Percentiles rank a stretch among this genome's conserved stretches.
phyloP scores from a whole-genome alignment of 2,329 filamentous ascomycete species.

The Ophiostoma piceae region DNA sequence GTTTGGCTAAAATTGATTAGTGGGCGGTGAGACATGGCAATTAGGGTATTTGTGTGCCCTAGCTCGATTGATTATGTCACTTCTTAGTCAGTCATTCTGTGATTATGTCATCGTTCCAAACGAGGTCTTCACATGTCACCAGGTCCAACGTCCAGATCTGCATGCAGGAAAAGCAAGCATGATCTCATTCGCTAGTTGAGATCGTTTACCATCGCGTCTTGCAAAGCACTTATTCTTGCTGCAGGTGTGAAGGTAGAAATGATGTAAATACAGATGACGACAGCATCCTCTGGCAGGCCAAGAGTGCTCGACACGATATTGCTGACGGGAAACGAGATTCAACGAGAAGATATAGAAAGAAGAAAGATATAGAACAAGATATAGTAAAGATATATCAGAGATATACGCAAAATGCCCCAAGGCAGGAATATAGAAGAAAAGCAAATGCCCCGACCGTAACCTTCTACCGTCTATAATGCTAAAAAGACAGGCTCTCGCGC shows the following conservation, averaged over 20 bases:
- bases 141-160: neutral
- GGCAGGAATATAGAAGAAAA: neutral
- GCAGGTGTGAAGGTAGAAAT: too few relatives aligned
- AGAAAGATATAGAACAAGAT: neutral
- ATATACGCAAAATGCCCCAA: neutral
- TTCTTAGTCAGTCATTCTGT: neutral
- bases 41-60: conserved; percentile 37
- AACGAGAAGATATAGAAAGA: neutral
- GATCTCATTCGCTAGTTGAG: neutral
- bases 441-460: neutral
- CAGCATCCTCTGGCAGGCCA: neutral
- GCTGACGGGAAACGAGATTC: neutral
- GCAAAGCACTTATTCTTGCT: too few relatives aligned
- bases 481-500: conserved; percentile 1
- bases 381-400: neutral
- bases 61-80: neutral
- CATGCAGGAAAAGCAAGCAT: neutral
- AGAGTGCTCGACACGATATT: neutral
- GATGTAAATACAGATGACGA: neutral
- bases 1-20: conserved; percentile 29
- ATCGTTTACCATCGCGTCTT: too few relatives aligned
- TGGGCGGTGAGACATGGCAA: conserved; percentile 43
- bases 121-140: neutral
- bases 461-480: conserved; percentile 13
- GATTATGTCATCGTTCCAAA: neutral